phyloP scores from a whole-genome alignment of 352 stramenopile genomes.

The Globisporangium sylvaticum region DNA sequence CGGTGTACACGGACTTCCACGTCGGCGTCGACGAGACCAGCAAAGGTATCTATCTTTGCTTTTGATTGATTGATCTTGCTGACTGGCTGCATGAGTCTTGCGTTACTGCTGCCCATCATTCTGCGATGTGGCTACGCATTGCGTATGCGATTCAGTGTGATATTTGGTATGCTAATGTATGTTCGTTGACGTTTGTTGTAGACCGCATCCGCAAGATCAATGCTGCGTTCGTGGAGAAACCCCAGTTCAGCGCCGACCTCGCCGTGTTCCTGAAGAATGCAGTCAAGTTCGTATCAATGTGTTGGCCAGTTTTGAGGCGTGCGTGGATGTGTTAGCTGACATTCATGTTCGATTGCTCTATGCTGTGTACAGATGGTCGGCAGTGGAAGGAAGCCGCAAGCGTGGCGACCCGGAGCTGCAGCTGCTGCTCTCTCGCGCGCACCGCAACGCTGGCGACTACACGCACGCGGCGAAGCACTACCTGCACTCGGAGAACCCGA shows the following conservation, averaged over 20 bases:
- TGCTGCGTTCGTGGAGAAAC: conserved; percentile 54
- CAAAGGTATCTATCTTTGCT: conserved; percentile 32
- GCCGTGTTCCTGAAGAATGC: conserved; percentile 70
- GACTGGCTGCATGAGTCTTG: not conserved
- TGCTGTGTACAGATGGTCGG: conserved; percentile 47
- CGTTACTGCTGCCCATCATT: not conserved
- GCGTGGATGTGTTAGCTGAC: not conserved
- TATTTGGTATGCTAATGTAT: not conserved
- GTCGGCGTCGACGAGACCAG: conserved; percentile 60
- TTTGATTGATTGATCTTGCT: not conserved
- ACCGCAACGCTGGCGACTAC: conserved; percentile 50
- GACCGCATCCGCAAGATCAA: conserved; percentile 61
- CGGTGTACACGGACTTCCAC: conserved; percentile 68
- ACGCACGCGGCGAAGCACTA: conserved; percentile 74
- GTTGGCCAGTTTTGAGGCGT: not conserved
- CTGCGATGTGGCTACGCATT: conserved; percentile 5
- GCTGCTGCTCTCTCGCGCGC: conserved; percentile 55
- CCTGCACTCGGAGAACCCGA: conserved; percentile 66
- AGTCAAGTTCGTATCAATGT: conserved; percentile 51
- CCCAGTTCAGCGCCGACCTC: conserved; percentile 65
- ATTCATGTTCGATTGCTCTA: not conserved
- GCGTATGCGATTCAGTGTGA: not conserved
- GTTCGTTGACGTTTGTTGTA: conserved; percentile 1
- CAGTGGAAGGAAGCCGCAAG: conserved; percentile 62
- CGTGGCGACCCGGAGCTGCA: conserved; percentile 75